These are phyloP conservation scores for Cucurbita ficifolia DNA, from an alignment of 306 rosid species.

Conservation along the genomic window DNA sequence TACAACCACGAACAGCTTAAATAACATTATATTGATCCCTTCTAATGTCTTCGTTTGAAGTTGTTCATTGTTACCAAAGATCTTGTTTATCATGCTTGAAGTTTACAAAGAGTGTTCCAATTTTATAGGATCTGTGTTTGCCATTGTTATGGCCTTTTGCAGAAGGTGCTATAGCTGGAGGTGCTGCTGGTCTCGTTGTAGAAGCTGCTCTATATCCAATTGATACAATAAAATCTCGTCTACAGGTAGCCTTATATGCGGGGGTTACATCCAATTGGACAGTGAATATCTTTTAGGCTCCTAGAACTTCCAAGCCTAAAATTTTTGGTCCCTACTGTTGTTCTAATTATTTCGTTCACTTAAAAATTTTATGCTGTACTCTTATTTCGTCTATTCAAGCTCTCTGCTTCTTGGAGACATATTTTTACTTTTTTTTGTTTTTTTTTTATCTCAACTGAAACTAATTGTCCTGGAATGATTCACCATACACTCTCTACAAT, in stretches of 20 bases:
- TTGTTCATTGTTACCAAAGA: background rate
- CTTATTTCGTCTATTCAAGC: background rate
- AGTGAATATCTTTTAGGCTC: background rate
- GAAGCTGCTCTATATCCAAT: conserved; percentile 30
- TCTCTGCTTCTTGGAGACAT: background rate
- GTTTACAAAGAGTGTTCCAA: background rate
- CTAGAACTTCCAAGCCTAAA: background rate
- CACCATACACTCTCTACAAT: background rate
- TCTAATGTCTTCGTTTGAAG: background rate
- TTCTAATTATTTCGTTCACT: background rate
- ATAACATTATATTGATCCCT: background rate
- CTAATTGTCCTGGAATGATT: background rate
- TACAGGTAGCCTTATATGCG: conserved; percentile 15
- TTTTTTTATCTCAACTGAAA: background rate
- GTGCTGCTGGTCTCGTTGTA: conserved; percentile 20
- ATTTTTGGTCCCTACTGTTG: background rate
- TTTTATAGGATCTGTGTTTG: background rate
- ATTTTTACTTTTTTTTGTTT: background rate
- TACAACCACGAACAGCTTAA: background rate
- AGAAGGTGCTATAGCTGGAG: conserved; percentile 26
- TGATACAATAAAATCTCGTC: conserved; percentile 27
- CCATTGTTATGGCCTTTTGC: conserved; percentile 8
- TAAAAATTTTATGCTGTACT: background rate
- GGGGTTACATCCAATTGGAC: background rate
- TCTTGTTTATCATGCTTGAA: background rate